Percentiles rank a stretch among this genome's conserved stretches.
Conservation (phyloP, 768 basidiomycete genomes). For the Boletus coccyginus region DNA sequence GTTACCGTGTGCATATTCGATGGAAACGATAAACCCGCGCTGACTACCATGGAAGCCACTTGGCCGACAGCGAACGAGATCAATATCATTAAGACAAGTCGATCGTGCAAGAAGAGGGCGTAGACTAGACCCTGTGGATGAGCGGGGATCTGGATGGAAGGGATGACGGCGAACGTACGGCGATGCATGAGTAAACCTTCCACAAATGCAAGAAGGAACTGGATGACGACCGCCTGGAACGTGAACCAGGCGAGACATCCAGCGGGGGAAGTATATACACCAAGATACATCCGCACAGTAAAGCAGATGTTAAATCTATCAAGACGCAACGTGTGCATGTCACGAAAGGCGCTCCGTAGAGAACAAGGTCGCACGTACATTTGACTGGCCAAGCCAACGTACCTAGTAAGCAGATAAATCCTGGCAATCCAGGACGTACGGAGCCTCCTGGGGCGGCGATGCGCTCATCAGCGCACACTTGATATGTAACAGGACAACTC, state of each 20-base stretch:
- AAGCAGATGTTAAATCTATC: constrained; percentile 23
- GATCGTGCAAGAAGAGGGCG: constrained; percentile 12
- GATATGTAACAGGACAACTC: not conserved
- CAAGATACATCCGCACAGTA: constrained; percentile 16
- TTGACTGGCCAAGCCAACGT: constrained; percentile 15
- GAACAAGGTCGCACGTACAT: constrained; percentile 9
- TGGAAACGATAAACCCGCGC: constrained; percentile 10
- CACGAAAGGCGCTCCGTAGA: not conserved
- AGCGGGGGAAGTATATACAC: not conserved
- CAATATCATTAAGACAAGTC: constrained; percentile 9
- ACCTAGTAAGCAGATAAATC: constrained; percentile 13
- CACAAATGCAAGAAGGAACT: constrained; percentile 12
- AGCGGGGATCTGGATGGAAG: not conserved
- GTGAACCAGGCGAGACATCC: constrained; percentile 17
- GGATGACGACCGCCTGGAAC: constrained; percentile 14
- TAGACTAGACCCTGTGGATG: constrained; percentile 12
- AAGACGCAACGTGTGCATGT: not conserved
- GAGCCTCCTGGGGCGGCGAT: constrained; percentile 2
- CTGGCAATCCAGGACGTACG: constrained; percentile 6
- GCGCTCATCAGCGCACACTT: not conserved
- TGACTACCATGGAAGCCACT: constrained; percentile 16
- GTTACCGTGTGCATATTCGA: constrained; percentile 10
- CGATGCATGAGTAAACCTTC: constrained; percentile 16
- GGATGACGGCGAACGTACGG: constrained; percentile 8
- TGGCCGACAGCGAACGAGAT: constrained; percentile 7